phyloP scores from a whole-genome alignment of 192 early-diverging fungal species.

The Umbelopsis vinacea region DNA sequence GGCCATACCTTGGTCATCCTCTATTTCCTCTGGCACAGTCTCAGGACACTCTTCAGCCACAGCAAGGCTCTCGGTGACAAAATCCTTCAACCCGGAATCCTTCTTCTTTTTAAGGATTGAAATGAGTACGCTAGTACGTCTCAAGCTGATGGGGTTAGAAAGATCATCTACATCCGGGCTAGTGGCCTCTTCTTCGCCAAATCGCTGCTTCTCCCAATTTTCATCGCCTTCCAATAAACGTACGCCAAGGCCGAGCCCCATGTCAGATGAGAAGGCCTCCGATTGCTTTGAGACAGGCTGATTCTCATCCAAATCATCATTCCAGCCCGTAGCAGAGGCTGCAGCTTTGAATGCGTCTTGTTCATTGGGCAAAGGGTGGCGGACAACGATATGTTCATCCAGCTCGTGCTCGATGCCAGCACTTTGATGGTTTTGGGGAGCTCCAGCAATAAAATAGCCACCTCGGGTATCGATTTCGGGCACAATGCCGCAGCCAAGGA shows the following conservation, averaged over 20 bases:
- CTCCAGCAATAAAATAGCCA: slow-evolving; percentile 38
- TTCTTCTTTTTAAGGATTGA: slow-evolving; percentile 35
- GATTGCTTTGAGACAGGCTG: neutral
- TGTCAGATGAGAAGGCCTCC: slow-evolving; percentile 14
- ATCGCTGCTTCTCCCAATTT: neutral
- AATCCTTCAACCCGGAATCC: slow-evolving; percentile 26
- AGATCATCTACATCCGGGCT: neutral
- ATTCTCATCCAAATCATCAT: slow-evolving; percentile 12
- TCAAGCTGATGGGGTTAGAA: neutral
- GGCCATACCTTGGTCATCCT: neutral
- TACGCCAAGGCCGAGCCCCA: slow-evolving; percentile 24
- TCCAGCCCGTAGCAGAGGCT: slow-evolving; percentile 29
- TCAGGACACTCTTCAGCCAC: neutral
- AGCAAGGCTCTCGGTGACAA: slow-evolving; percentile 25
- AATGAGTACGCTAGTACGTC: slow-evolving; percentile 30
- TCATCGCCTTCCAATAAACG: slow-evolving; percentile 20
- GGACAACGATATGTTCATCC: slow-evolving; percentile 19
- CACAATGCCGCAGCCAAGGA: slow-evolving; percentile 56
- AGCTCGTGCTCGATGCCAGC: slow-evolving; percentile 46
- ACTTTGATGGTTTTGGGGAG: slow-evolving; percentile 2
- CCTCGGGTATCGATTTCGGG: slow-evolving; percentile 62
- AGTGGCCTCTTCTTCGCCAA: neutral
- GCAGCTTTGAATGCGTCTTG: slow-evolving; percentile 20
- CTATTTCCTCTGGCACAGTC: neutral
- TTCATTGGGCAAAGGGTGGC: slow-evolving; percentile 14